Conservation (phyloP, 352 stramenopile species). For the Nothophytophthora sp. region DNA sequence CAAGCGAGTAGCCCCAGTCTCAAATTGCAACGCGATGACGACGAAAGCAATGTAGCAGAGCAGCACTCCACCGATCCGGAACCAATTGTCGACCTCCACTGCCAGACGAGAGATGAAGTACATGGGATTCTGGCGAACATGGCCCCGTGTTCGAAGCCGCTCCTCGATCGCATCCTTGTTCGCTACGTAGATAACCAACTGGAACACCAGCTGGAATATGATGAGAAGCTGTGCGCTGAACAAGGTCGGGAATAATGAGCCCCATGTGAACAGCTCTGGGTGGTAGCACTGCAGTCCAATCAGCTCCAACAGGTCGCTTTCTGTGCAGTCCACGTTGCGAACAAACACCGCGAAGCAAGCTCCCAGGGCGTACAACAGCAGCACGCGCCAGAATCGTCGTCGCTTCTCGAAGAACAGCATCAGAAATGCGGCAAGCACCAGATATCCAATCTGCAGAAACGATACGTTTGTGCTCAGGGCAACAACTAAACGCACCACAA, state of each 20-base stretch:
- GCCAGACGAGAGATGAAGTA: slow-evolving; percentile 75
- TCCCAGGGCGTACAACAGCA: slow-evolving; percentile 70
- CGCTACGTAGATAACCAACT: slow-evolving; percentile 83
- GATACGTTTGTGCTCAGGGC: slow-evolving; percentile 80
- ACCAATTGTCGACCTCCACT: slow-evolving; percentile 80
- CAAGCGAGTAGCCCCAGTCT: slow-evolving; percentile 43
- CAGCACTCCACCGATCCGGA: slow-evolving; percentile 58
- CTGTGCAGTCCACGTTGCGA: slow-evolving; percentile 74
- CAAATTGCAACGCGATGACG: slow-evolving; percentile 65
- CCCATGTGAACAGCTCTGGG: slow-evolving; percentile 56
- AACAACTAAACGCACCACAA: slow-evolving; percentile 46
- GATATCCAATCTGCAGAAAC: slow-evolving; percentile 83
- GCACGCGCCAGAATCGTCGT: slow-evolving; percentile 72
- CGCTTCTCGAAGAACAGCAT: slow-evolving; percentile 86
- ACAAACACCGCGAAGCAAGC: slow-evolving; percentile 79
- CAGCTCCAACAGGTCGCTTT: slow-evolving; percentile 44
- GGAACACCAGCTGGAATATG: slow-evolving; percentile 84
- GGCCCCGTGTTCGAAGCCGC: slow-evolving; percentile 54
- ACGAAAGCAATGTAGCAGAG: slow-evolving; percentile 78
- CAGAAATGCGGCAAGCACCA: slow-evolving; percentile 74
- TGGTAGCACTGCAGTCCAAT: slow-evolving; percentile 78
- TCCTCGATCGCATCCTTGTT: slow-evolving; percentile 75
- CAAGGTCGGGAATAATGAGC: slow-evolving; percentile 73
- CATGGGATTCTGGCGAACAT: slow-evolving; percentile 69
- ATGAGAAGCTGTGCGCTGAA: slow-evolving; percentile 85